Percentiles rank a stretch among this genome's conserved stretches.
Conservation (phyloP, 352 stramenopile species). For the Thalassiosira hispida region DNA sequence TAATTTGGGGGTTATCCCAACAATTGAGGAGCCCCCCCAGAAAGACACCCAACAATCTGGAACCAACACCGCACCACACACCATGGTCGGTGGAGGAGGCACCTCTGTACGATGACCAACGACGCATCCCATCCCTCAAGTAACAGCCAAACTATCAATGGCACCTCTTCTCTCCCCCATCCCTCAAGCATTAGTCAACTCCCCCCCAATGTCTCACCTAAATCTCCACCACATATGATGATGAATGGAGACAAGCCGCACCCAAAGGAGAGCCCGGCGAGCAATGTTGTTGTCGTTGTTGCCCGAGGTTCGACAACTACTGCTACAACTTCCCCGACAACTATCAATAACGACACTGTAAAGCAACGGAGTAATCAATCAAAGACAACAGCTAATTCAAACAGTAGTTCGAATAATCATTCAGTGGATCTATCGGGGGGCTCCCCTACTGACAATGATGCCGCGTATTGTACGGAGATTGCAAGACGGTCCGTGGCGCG, state of each 20-base stretch:
- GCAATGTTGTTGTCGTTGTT: not conserved
- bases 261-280: not conserved
- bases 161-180: constrained; percentile 1
- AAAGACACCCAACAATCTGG: too few relatives aligned
- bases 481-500: constrained; percentile 67
- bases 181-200: not conserved
- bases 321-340: not conserved
- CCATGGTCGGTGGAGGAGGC: too few relatives aligned
- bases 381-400: not conserved
- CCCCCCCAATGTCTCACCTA: not conserved
- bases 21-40: too few relatives aligned
- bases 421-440: constrained; percentile 13
- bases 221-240: constrained; percentile 2
- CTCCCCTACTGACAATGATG: constrained; percentile 30
- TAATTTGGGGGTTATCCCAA: too few relatives aligned
- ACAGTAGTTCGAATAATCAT: not conserved
- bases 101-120: not conserved
- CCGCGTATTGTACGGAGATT: constrained; percentile 49
- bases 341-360: not conserved
- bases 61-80: too few relatives aligned
- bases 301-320: not conserved
- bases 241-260: constrained; percentile 10
- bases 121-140: not conserved
- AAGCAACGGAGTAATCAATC: constrained; percentile 3
- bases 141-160: not conserved